A percentile compares a stretch with the other conserved stretches of the same genome.
phyloP scores from a whole-genome alignment of 192 early-diverging fungal genomes.

The Podila epicladia region DNA sequence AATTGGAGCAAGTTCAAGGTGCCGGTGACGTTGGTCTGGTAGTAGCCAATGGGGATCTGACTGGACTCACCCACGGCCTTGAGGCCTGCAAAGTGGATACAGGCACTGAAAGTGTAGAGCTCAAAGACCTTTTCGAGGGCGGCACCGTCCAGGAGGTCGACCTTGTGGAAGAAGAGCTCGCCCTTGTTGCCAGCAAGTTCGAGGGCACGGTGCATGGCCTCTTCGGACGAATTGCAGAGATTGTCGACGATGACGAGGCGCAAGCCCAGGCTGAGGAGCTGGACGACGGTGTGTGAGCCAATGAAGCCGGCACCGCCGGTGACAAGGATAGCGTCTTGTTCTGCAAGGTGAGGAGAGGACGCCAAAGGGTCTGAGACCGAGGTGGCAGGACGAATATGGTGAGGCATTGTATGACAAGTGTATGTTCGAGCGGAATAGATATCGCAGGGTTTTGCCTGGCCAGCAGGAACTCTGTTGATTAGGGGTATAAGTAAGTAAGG shows the following conservation, averaged over 20 bases:
- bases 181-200: constrained; percentile 64
- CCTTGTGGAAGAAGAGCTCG: constrained; percentile 68
- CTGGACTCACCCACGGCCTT: constrained; percentile 89
- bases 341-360: neutral
- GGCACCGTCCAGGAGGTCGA: constrained; percentile 81
- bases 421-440: neutral
- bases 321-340: constrained; percentile 61
- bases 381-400: neutral
- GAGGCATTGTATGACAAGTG: neutral
- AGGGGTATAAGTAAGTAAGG: neutral
- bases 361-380: neutral
- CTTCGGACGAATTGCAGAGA: constrained; percentile 78
- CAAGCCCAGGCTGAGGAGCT: constrained; percentile 73
- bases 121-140: constrained; percentile 77
- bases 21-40: constrained; percentile 92
- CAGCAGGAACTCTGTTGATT: neutral
- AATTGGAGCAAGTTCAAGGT: constrained; percentile 85
- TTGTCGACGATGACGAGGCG: constrained; percentile 92
- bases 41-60: constrained; percentile 86
- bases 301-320: constrained; percentile 91
- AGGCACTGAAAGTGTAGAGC: constrained; percentile 61
- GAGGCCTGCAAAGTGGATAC: constrained; percentile 89
- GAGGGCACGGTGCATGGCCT: constrained; percentile 78
- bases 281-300: constrained; percentile 90
- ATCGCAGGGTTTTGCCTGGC: neutral